Conservation (phyloP, 345 rosid species). For the Luvunga scandens region DNA sequence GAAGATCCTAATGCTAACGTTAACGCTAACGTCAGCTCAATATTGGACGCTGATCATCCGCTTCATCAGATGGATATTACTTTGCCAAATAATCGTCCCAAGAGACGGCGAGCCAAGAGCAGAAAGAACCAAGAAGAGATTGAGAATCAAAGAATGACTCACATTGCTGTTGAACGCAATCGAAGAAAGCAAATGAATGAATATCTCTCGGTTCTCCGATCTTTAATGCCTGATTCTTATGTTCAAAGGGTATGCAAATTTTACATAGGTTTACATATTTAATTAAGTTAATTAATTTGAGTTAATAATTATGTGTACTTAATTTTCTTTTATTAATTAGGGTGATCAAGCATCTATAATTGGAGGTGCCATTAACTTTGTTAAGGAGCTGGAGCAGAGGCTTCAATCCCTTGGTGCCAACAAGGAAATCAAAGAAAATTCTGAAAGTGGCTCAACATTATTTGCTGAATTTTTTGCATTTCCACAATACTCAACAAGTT, state of each 20-base stretch:
- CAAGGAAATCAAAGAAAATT: slow-evolving; percentile 30
- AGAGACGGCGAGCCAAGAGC: slow-evolving; percentile 60
- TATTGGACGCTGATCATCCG: not conserved
- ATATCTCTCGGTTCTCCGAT: slow-evolving; percentile 69
- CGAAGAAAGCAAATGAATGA: slow-evolving; percentile 93
- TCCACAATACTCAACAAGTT: slow-evolving; percentile 53
- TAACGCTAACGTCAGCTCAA: not conserved
- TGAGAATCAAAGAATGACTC: slow-evolving; percentile 89
- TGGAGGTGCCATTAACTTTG: slow-evolving; percentile 59
- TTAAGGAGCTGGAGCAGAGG: slow-evolving; percentile 50
- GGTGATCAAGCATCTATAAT: slow-evolving; percentile 65
- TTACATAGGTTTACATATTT: not conserved
- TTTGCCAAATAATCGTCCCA: slow-evolving; percentile 30
- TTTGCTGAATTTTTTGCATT: slow-evolving; percentile 68
- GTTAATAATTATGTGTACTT: not conserved
- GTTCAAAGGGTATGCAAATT: slow-evolving; percentile 62
- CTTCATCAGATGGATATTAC: slow-evolving; percentile 15
- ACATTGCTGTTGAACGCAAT: slow-evolving; percentile 98
- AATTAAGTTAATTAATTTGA: not conserved
- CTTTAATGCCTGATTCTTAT: slow-evolving; percentile 85
- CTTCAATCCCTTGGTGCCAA: slow-evolving; percentile 32
- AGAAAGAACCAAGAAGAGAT: slow-evolving; percentile 80
- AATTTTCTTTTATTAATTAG: slow-evolving; percentile 16
- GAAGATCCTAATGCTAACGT: slow-evolving; percentile 2
- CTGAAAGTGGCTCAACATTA: slow-evolving; percentile 21